A percentile compares a stretch with the other conserved stretches of the same genome.
These are phyloP conservation scores for Syzygium malaccense DNA, from an alignment of 441 rosid genomes.

Conservation along the genomic window DNA sequence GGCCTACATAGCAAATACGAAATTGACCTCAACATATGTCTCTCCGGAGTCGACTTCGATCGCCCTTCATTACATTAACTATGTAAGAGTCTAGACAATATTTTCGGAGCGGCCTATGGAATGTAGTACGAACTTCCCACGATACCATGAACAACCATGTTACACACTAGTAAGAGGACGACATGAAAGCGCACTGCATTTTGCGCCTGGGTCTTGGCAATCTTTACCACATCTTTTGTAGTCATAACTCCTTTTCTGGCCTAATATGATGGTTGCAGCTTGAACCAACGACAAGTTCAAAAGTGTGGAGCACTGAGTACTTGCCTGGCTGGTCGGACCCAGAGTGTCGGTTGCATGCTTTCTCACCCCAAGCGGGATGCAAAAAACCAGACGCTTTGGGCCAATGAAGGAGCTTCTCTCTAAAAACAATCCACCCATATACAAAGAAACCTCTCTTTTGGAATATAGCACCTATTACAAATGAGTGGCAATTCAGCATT, in stretches of 20 bases:
- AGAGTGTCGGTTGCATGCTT: slow-evolving; percentile 35
- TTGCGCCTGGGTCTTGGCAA: not conserved
- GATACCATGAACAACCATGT: too few relatives aligned
- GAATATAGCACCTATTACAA: slow-evolving; percentile 25
- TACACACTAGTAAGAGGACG: too few relatives aligned
- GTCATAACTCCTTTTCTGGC: not conserved
- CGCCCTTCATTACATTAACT: not conserved
- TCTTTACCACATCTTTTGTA: not conserved
- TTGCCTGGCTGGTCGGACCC: not conserved
- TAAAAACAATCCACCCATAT: slow-evolving; percentile 15
- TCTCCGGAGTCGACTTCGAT: too few relatives aligned
- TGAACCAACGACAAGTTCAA: slow-evolving; percentile 27
- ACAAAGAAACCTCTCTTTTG: slow-evolving; percentile 20
- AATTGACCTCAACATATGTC: not conserved
- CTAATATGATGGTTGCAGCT: slow-evolving; percentile 7
- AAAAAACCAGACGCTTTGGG: slow-evolving; percentile 18
- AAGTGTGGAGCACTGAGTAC: slow-evolving; percentile 42
- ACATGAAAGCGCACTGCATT: not conserved
- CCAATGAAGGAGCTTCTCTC: slow-evolving; percentile 29
- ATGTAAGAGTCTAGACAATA: not conserved
- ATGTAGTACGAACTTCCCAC: too few relatives aligned
- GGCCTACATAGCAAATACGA: not conserved
- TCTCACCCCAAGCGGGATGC: slow-evolving; percentile 22
- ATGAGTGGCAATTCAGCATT: slow-evolving; percentile 30
- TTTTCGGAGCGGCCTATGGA: too few relatives aligned